Percentiles rank a stretch among this genome's conserved stretches.
Conservation (phyloP, 2,329 filamentous ascomycete species). For the Arachnomyces sp. region DNA sequence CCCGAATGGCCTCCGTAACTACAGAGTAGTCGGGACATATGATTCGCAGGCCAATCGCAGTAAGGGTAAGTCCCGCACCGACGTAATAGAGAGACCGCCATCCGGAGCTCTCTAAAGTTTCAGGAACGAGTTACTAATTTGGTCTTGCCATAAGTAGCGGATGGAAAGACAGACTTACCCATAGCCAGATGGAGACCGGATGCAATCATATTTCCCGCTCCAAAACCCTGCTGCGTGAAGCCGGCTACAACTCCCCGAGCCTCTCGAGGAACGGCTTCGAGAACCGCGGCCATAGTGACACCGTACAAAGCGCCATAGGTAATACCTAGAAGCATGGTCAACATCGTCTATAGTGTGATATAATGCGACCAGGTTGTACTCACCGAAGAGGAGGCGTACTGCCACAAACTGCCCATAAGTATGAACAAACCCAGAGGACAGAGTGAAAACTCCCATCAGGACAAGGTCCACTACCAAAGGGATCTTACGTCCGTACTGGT, state of each 20-base stretch:
- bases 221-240: conserved; percentile 5
- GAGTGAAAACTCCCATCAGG: conserved; percentile 3
- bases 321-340: not conserved
- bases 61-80: no score
- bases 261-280: conserved; percentile 3
- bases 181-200: conserved; percentile 6
- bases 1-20: conserved; percentile 1
- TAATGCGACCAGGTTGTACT: no score
- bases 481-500: conserved; percentile 6
- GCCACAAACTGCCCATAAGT: conserved; percentile 4
- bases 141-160: not conserved
- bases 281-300: conserved; percentile 3
- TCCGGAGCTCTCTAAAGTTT: conserved; percentile 1
- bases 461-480: conserved; percentile 4
- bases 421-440: conserved; percentile 2
- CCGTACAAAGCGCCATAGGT: conserved; percentile 5
- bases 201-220: conserved; percentile 3
- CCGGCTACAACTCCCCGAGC: conserved; percentile 4
- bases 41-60: no score
- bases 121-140: not conserved
- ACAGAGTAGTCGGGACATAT: conserved; percentile 6
- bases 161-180: conserved; percentile 3
- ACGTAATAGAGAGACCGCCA: conserved; percentile 6
- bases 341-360: not conserved
- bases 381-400: conserved; percentile 3